phyloP scores from a whole-genome alignment of 331 rosid genomes.

The Erythrophleum ivorense region DNA sequence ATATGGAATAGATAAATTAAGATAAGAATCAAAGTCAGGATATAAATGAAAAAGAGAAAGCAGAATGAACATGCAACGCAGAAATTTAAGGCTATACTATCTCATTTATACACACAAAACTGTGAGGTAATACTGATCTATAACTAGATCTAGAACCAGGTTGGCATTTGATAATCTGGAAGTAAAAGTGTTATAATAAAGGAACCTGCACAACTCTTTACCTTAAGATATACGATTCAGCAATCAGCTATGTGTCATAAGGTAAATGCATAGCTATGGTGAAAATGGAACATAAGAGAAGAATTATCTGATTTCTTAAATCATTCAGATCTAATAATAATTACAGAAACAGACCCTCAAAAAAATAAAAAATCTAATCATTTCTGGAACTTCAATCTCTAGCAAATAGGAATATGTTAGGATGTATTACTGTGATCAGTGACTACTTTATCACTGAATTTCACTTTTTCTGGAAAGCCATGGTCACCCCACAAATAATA shows the following conservation, averaged over 20 bases:
- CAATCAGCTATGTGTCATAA: not conserved
- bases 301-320: conserved; percentile 4
- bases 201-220: not conserved
- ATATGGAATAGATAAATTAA: not conserved
- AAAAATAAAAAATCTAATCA: not conserved
- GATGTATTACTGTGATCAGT: not conserved
- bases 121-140: not conserved
- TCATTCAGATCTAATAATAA: not conserved
- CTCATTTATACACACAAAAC: not conserved
- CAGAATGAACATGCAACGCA: not conserved
- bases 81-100: not conserved
- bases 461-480: not conserved
- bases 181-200: not conserved
- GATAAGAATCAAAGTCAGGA: not conserved
- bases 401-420: not conserved
- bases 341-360: not conserved
- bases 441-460: not conserved
- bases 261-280: not conserved
- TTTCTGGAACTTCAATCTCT: not conserved
- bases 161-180: not conserved
- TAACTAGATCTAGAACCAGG: not conserved
- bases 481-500: not conserved
- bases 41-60: not conserved
- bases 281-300: conserved; percentile 16
- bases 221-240: too few species aligned